A percentile compares a stretch with the other conserved stretches of the same genome.
These are phyloP conservation scores for Vigna reflexopilosa DNA, from an alignment of 306 rosid species.

Conservation along the genomic window DNA sequence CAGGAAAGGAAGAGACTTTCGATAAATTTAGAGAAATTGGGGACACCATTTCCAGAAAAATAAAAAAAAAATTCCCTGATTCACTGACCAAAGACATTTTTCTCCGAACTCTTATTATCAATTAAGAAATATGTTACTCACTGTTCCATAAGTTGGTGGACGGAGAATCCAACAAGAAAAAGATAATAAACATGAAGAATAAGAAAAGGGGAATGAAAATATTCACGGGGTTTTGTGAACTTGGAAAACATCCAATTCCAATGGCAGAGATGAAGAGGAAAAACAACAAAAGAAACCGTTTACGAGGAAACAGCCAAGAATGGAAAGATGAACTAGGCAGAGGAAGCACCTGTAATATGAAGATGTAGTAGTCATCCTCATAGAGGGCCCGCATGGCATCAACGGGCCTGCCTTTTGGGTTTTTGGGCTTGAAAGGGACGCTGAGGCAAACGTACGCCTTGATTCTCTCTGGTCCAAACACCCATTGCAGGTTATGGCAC, in stretches of 20 bases:
- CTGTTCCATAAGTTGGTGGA: background rate
- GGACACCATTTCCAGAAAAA: constrained; percentile 9
- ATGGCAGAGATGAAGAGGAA: background rate
- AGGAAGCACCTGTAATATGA: no score
- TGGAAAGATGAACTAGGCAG: background rate
- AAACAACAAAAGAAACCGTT: background rate
- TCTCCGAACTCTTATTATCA: constrained; percentile 24
- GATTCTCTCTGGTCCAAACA: no score
- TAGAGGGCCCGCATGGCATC: no score
- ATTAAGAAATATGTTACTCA: constrained; percentile 28
- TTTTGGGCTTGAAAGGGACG: no score
- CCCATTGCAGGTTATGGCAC: no score
- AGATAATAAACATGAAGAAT: background rate
- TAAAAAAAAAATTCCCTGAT: constrained; percentile 38
- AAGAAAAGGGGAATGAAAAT: background rate
- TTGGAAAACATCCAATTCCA: background rate
- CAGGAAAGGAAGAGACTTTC: constrained; percentile 29
- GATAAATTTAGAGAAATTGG: constrained; percentile 44
- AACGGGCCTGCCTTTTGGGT: no score
- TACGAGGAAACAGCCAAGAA: background rate
- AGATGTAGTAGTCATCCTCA: no score
- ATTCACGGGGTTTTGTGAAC: background rate
- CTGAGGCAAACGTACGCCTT: no score
- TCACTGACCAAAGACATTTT: constrained; percentile 32
- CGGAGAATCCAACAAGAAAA: background rate